Evolutionary conservation across 176 grass and related monocot genomes (phyloP).

Genomic region (Eleusine coracana): DNA sequence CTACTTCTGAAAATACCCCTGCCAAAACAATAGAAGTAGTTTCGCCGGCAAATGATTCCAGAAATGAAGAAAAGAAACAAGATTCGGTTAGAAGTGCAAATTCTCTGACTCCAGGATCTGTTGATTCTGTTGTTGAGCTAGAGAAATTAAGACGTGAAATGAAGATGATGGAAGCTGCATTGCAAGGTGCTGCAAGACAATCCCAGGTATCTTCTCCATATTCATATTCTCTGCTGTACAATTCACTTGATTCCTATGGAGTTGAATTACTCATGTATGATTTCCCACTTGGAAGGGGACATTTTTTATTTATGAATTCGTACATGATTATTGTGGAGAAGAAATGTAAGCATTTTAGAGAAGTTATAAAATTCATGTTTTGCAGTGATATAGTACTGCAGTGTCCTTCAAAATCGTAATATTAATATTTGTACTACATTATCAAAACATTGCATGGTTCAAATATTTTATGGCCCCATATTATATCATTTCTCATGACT

Average conservation of each 20-base stretch:
- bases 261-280: conserved; percentile 29
- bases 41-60: conserved; percentile 38
- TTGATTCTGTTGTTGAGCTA: conserved; percentile 51
- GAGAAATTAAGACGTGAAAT: conserved; percentile 89
- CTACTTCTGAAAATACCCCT: conserved; percentile 39
- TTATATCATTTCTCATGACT: conserved; percentile 23
- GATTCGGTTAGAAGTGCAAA: conserved; percentile 36
- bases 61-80: conserved; percentile 51
- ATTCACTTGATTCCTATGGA: conserved; percentile 18
- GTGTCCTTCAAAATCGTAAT: background rate
- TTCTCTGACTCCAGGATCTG: conserved; percentile 46
- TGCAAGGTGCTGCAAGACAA: conserved; percentile 99
- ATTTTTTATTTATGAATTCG: conserved; percentile 24
- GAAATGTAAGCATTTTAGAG: conserved; percentile 31
- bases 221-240: conserved; percentile 8
- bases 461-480: background rate
- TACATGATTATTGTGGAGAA: conserved; percentile 30
- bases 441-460: conserved; percentile 17
- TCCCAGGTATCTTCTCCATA: conserved; percentile 74
- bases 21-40: conserved; percentile 38
- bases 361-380: background rate
- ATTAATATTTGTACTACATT: background rate
- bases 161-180: conserved; percentile 99
- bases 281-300: conserved; percentile 29
- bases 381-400: background rate